A percentile compares a stretch with the other conserved stretches of the same genome.
Conservation (phyloP, 75 land plant species). For the Cupressus sempervirens region DNA sequence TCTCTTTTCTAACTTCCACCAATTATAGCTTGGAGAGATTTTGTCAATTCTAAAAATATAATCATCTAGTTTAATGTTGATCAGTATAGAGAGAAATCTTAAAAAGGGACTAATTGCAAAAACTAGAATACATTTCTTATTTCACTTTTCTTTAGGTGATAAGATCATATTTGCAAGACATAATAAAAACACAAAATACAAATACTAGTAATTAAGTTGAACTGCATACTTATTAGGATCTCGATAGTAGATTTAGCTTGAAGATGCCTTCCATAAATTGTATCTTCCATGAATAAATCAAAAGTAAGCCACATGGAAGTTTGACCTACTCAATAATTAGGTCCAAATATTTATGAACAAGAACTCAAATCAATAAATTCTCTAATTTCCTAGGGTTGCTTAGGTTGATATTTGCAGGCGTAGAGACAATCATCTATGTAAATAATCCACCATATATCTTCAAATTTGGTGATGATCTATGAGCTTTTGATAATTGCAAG, state of each 20-base stretch:
- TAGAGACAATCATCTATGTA: conserved; percentile 31
- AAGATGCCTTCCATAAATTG: conserved; percentile 66
- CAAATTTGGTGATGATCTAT: conserved; percentile 44
- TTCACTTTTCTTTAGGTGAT: too few species aligned
- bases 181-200: too few species aligned
- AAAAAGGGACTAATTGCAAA: neutral
- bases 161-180: too few species aligned
- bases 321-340: conserved; percentile 46
- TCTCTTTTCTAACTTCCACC: conserved; percentile 83
- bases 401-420: conserved; percentile 41
- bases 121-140: neutral
- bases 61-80: neutral
- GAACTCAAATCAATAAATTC: conserved; percentile 37
- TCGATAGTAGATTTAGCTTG: conserved; percentile 65
- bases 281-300: conserved; percentile 77
- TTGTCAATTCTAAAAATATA: conserved; percentile 61
- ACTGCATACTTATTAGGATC: conserved; percentile 59
- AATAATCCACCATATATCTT: conserved; percentile 44
- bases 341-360: conserved; percentile 36
- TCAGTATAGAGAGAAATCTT: conserved; percentile 2
- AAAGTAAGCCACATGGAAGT: conserved; percentile 83
- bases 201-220: too few species aligned
- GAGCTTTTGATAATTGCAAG: conserved; percentile 44
- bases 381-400: conserved; percentile 29
- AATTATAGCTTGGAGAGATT: conserved; percentile 66